Conservation (phyloP, 2,329 filamentous ascomycete species). For the Davidsoniella neocaledoniae region DNA sequence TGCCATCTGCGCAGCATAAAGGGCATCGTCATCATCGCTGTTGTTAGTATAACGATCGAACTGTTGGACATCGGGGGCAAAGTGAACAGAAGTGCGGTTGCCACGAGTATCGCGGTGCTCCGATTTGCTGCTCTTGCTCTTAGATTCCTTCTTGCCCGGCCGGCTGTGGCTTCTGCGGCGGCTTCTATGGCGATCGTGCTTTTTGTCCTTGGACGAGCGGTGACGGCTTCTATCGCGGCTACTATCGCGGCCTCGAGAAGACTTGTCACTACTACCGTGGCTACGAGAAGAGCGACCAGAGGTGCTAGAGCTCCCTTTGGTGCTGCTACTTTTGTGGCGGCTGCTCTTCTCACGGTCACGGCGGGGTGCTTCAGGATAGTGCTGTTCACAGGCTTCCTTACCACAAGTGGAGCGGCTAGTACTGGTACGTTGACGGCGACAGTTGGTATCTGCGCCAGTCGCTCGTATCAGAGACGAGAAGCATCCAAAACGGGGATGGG, state of each 20-base stretch:
- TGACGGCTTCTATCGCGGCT: neutral
- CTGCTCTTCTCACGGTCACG: neutral
- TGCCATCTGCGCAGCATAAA: neutral
- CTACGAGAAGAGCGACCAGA: neutral
- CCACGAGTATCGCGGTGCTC: neutral
- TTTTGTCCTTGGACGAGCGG: neutral
- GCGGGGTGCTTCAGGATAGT: constrained; percentile 3
- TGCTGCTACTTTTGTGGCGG: neutral
- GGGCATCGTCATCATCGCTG: neutral
- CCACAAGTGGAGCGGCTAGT: constrained; percentile 5
- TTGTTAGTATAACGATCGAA: neutral
- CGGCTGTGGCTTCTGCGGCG: neutral
- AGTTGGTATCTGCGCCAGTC: constrained; percentile 1
- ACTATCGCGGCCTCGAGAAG: neutral
- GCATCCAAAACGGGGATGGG: constrained; percentile 1
- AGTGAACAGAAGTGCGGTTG: neutral
- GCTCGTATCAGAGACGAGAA: neutral
- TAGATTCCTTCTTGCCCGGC: neutral
- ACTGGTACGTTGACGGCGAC: neutral
- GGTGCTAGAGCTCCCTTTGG: neutral
- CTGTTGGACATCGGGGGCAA: neutral
- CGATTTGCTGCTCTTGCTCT: neutral
- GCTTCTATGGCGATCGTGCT: neutral
- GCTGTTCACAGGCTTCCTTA: constrained; percentile 3
- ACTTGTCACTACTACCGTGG: neutral